phyloP scores from a whole-genome alignment of 257 asterid genomes.

The Capsicum rhomboideum region DNA sequence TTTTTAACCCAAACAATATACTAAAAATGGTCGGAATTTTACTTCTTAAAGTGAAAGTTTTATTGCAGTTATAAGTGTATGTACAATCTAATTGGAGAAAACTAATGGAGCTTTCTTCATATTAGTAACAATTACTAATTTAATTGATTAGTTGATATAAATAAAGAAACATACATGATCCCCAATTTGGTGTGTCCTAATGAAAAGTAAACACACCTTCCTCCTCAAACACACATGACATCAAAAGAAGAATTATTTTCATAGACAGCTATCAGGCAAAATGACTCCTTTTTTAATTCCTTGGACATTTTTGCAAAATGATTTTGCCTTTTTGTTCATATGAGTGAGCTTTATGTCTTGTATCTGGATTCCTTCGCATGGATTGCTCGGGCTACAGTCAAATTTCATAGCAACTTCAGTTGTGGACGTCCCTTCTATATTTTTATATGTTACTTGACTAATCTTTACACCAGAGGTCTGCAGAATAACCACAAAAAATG shows the following conservation, averaged over 20 bases:
- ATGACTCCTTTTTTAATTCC: slow-evolving; percentile 34
- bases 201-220: too few species aligned
- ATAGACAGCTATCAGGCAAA: slow-evolving; percentile 40
- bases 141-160: too few species aligned
- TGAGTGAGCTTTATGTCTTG: slow-evolving; percentile 48
- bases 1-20: too few species aligned
- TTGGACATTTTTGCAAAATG: slow-evolving; percentile 43
- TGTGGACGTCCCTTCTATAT: slow-evolving; percentile 59
- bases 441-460: slow-evolving; percentile 39
- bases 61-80: too few species aligned
- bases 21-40: too few species aligned
- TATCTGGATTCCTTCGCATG: slow-evolving; percentile 39
- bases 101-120: too few species aligned
- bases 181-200: too few species aligned
- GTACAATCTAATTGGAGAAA: too few species aligned
- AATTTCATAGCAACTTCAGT: slow-evolving; percentile 46
- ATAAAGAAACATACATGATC: too few species aligned
- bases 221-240: too few species aligned
- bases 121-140: too few species aligned
- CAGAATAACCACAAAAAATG: neutral
- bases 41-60: too few species aligned
- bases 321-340: slow-evolving; percentile 27
- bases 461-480: slow-evolving; percentile 61
- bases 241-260: neutral
- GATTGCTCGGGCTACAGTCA: slow-evolving; percentile 55